Conservation (phyloP, 257 asterid genomes). For the Ajuga chamaepitys region DNA sequence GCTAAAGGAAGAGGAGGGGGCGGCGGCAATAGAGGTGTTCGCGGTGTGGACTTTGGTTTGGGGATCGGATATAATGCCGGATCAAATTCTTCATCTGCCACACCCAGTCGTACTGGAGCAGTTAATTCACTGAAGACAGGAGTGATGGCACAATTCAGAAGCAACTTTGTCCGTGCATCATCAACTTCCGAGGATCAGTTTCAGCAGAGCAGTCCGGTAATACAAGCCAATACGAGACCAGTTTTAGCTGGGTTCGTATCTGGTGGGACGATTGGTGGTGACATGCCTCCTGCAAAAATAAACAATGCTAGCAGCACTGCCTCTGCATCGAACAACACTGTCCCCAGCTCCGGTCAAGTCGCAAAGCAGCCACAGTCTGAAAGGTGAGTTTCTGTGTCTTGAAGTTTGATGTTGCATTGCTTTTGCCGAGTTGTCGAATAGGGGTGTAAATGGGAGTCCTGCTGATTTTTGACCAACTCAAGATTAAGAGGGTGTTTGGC, state of each 20-base stretch:
- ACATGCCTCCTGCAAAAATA: slow-evolving; percentile 32
- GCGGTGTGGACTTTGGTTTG: slow-evolving; percentile 93
- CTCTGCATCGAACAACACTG: slow-evolving; percentile 29
- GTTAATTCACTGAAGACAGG: slow-evolving; percentile 68
- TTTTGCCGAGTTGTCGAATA: background rate
- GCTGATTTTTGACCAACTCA: background rate
- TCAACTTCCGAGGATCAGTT: slow-evolving; percentile 65
- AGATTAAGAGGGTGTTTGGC: no score
- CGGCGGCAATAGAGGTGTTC: slow-evolving; percentile 53
- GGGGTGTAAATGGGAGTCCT: background rate
- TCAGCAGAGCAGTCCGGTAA: slow-evolving; percentile 30
- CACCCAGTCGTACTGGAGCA: slow-evolving; percentile 59
- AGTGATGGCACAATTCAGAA: slow-evolving; percentile 76
- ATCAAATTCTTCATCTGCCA: slow-evolving; percentile 37
- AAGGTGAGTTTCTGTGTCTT: slow-evolving; percentile 35
- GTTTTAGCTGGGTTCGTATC: slow-evolving; percentile 78
- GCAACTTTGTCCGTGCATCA: slow-evolving; percentile 84
- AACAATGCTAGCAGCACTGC: slow-evolving; percentile 31
- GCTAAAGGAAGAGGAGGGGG: slow-evolving; percentile 87
- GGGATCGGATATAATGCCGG: slow-evolving; percentile 84
- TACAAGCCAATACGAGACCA: slow-evolving; percentile 40
- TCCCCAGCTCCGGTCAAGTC: slow-evolving; percentile 29
- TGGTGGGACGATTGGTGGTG: slow-evolving; percentile 97
- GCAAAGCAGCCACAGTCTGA: slow-evolving; percentile 35
- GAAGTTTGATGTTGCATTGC: background rate